These are phyloP conservation scores for Mycena chlorophos DNA, from an alignment of 768 basidiomycete genomes.

Conservation along the genomic window DNA sequence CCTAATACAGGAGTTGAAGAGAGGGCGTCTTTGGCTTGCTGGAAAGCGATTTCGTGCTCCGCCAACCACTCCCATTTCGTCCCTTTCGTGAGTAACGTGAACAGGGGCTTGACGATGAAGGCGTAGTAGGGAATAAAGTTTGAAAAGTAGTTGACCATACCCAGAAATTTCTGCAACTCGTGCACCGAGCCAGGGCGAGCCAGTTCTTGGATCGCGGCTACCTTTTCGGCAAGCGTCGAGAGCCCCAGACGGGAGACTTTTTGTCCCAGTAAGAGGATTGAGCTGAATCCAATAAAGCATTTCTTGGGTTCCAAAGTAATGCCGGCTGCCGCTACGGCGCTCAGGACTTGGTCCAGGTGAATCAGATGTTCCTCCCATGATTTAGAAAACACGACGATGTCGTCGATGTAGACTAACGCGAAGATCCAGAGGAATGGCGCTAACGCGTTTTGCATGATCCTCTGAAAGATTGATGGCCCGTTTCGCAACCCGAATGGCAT, in stretches of 20 bases:
- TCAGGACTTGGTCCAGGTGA: slow-evolving; percentile 31
- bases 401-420: slow-evolving; percentile 41
- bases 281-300: slow-evolving; percentile 33
- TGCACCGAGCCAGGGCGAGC: slow-evolving; percentile 25
- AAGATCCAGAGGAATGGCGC: slow-evolving; percentile 39
- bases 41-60: not conserved
- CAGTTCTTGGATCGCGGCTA: slow-evolving; percentile 33
- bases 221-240: slow-evolving; percentile 38
- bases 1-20: not conserved
- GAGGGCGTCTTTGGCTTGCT: not conserved
- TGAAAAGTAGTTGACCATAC: slow-evolving; percentile 39
- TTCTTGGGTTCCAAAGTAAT: slow-evolving; percentile 36
- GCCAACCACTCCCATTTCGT: slow-evolving; percentile 21
- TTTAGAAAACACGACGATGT: slow-evolving; percentile 37
- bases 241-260: slow-evolving; percentile 38
- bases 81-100: slow-evolving; percentile 31
- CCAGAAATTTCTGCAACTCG: slow-evolving; percentile 34
- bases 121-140: slow-evolving; percentile 36
- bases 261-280: slow-evolving; percentile 37
- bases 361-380: slow-evolving; percentile 29
- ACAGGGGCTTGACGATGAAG: slow-evolving; percentile 32
- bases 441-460: slow-evolving; percentile 38
- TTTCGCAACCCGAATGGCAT: slow-evolving; percentile 43
- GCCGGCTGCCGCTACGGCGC: slow-evolving; percentile 26
- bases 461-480: slow-evolving; percentile 40